A percentile compares a stretch with the other conserved stretches of the same genome.
Conservation (phyloP, 148 eudicot species). For the Selenicereus undatus region DNA sequence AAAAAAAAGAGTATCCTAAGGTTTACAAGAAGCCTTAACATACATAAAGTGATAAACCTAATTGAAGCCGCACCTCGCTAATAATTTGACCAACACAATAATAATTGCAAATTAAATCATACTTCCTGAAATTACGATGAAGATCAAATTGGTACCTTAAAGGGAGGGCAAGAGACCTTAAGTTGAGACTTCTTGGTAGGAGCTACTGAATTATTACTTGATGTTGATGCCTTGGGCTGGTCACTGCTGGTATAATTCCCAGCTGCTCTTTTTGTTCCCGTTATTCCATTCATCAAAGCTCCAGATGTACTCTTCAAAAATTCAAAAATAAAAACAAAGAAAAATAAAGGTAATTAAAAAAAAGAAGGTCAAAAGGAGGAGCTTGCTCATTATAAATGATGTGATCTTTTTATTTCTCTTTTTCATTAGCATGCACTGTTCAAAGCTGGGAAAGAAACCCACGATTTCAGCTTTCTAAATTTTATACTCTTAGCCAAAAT, state of each 20-base stretch:
- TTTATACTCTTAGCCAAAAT: too few relatives aligned
- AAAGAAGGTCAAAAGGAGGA: background rate
- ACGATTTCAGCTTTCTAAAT: background rate
- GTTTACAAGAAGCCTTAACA: too few relatives aligned
- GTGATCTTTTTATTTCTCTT: background rate
- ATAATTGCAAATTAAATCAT: background rate
- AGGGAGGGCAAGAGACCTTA: slow-evolving; percentile 41
- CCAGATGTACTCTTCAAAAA: slow-evolving; percentile 8
- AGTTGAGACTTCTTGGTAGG: slow-evolving; percentile 35
- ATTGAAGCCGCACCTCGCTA: too few relatives aligned
- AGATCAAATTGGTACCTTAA: slow-evolving; percentile 25
- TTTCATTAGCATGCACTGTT: slow-evolving; percentile 24
- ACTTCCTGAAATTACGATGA: background rate
- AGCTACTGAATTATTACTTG: slow-evolving; percentile 12
- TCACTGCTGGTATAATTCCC: slow-evolving; percentile 13
- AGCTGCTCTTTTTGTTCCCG: slow-evolving; percentile 41
- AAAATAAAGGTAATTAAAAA: background rate
- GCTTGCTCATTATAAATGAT: background rate
- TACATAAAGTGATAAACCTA: too few relatives aligned
- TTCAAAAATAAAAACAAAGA: background rate
- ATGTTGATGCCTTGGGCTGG: slow-evolving; percentile 31
- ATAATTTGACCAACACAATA: too few relatives aligned
- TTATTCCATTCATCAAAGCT: slow-evolving; percentile 22
- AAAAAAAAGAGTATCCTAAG: too few relatives aligned
- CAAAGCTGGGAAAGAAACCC: slow-evolving; percentile 23